Conservation (phyloP, 2,329 filamentous ascomycete genomes). For the Lachnellula occidentalis region DNA sequence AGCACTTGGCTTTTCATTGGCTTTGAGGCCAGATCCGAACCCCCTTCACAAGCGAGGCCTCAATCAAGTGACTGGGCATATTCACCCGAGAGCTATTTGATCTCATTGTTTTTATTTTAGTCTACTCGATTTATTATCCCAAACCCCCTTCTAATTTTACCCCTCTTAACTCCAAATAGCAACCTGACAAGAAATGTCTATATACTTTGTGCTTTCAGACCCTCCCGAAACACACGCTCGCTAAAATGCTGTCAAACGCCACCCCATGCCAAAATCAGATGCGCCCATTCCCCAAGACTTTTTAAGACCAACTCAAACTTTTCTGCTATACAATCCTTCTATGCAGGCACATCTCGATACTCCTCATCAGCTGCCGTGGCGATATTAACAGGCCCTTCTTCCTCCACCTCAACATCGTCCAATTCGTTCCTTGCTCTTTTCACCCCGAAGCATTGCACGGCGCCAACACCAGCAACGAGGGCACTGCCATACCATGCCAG, state of each 20-base stretch:
- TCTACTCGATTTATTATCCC: no score
- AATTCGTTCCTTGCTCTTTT: constrained; percentile 12
- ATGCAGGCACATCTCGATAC: neutral
- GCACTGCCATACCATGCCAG: constrained; percentile 60
- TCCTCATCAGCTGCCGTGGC: neutral
- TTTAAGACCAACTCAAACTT: neutral
- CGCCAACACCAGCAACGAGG: constrained; percentile 49
- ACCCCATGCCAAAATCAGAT: neutral
- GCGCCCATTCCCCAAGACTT: neutral
- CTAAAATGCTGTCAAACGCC: constrained; percentile 9
- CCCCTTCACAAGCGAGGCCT: no score
- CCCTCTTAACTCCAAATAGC: no score
- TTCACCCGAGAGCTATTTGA: no score
- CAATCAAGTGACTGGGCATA: no score
- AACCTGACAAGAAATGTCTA: no score
- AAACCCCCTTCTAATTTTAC: no score
- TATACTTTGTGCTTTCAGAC: no score
- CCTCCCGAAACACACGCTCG: neutral
- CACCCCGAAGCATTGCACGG: constrained; percentile 51
- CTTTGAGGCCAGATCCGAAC: no score
- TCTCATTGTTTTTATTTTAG: no score
- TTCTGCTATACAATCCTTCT: neutral
- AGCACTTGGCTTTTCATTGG: no score
- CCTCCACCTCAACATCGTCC: neutral
- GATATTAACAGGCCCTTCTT: neutral